Evolutionary conservation across 2,329 filamentous ascomycete species (phyloP), one percentile per base, ranked within the genome.

Genomic region (Westerdykella aurantiaca): DNA sequence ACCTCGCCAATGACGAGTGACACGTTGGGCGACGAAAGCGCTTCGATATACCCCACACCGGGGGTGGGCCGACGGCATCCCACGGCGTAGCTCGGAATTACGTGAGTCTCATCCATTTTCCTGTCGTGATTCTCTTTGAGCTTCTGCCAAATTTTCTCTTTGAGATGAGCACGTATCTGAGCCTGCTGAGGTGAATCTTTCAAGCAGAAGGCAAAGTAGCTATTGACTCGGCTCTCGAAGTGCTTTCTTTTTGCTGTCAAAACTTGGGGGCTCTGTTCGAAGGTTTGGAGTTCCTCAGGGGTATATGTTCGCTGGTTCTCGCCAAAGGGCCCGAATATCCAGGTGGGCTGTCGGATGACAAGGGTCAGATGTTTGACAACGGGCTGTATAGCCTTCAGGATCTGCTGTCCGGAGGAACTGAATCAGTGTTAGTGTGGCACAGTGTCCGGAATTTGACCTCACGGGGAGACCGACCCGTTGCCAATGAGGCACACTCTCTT

Each of bases 401-500:
- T 42, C 35, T 47, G 45, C n/a, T n/a, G n/a, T n/a, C n/a, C n/a
- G n/a, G n/a, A n/a, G n/a, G n/a, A n/a, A n/a, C n/a, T n/a, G n/a
- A n/a, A n/a, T n/a, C n/a, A n/a, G n/a, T n/a, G n/a, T n/a, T n/a
- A n/a, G n/a, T n/a, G n/a, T n/a, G n/a, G n/a, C n/a, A n/a, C n/a
- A n/a, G n/a, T n/a, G n/a, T n/a, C n/a, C n/a, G n/a, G n/a, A n/a
- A 3, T 44, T 37, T 5, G 21, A 41, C 9, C 31, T 39, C 5
- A 31, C 34, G 2, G n/a, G n/a, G n/a, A n/a, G n/a, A n/a, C n/a
- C n/a, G n/a, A n/a, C n/a, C 45, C 45, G 21, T n/a, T 33, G 12
- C 46, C 46, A n/a, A 48, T 34, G 10, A 48, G 39, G 6, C 39
- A 42, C 4, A 48, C 46, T 23, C 31, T 14, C 25, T 48, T 48